phyloP scores from a whole-genome alignment of 2,329 filamentous ascomycete species.

The Emergomyces africanus region DNA sequence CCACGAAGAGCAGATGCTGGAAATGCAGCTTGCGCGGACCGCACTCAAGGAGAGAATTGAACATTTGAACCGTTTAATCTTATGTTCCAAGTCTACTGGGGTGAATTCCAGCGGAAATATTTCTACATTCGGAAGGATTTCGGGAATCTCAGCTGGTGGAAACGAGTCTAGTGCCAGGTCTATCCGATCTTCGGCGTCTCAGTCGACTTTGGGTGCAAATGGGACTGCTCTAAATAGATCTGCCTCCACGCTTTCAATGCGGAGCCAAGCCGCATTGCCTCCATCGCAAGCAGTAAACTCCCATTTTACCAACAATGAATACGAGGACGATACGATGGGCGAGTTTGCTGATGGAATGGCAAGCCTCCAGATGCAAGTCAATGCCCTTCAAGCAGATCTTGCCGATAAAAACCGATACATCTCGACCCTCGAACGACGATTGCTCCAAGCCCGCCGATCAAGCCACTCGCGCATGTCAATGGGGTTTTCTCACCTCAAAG shows the following conservation, averaged over 20 bases:
- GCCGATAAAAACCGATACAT: slow-evolving; percentile 98
- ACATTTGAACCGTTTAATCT: slow-evolving; percentile 84
- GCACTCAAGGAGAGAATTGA: slow-evolving; percentile 95
- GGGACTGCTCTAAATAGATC: slow-evolving; percentile 48
- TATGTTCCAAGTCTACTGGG: slow-evolving; percentile 90
- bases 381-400: slow-evolving; percentile 85
- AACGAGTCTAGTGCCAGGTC: slow-evolving; percentile 38
- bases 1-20: slow-evolving; percentile 94
- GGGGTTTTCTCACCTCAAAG: slow-evolving; percentile 46
- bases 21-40: slow-evolving; percentile 94
- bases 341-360: slow-evolving; percentile 82
- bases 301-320: slow-evolving; percentile 31
- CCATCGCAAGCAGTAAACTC: slow-evolving; percentile 19
- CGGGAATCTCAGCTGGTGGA: slow-evolving; percentile 41
- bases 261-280: slow-evolving; percentile 28
- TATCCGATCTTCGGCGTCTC: slow-evolving; percentile 55
- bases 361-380: slow-evolving; percentile 70
- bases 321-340: slow-evolving; percentile 63
- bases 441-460: slow-evolving; percentile 78
- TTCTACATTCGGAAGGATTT: slow-evolving; percentile 53
- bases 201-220: slow-evolving; percentile 40
- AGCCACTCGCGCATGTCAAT: slow-evolving; percentile 81
- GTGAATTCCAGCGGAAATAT: slow-evolving; percentile 70
- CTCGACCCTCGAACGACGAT: slow-evolving; percentile 76
- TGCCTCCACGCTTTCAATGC: slow-evolving; percentile 51